Conservation (phyloP, 306 rosid species). For the Cucumis cinereus region DNA sequence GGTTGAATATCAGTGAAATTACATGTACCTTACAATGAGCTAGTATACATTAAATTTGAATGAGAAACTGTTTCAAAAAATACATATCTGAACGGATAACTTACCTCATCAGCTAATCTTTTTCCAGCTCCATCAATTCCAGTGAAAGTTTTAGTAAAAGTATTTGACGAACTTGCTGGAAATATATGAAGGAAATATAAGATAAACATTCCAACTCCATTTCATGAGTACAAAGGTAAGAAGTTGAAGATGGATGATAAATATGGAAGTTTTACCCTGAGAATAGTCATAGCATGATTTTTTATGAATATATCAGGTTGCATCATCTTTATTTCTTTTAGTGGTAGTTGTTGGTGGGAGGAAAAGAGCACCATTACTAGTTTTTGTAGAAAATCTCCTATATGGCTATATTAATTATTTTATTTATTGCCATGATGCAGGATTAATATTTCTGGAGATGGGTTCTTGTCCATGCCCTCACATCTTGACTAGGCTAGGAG, state of each 20-base stretch:
- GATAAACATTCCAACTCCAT: background rate
- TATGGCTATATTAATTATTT: too few relatives aligned
- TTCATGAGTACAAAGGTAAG: background rate
- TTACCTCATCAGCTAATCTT: conserved; percentile 87
- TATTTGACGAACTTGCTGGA: conserved; percentile 86
- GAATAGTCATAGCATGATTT: background rate
- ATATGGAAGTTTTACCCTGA: background rate
- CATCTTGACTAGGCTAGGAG: too few relatives aligned
- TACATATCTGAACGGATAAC: conserved; percentile 21
- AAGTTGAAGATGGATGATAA: background rate
- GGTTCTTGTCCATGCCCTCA: too few relatives aligned
- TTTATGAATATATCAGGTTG: background rate
- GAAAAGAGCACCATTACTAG: too few relatives aligned
- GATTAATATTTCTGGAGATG: too few relatives aligned
- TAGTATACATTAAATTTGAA: background rate
- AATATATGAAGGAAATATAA: conserved; percentile 19
- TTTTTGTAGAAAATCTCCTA: too few relatives aligned
- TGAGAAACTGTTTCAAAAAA: background rate
- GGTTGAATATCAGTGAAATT: conserved; percentile 12
- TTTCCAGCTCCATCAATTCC: conserved; percentile 97
- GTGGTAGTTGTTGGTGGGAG: too few relatives aligned
- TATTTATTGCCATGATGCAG: too few relatives aligned
- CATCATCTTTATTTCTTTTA: too few relatives aligned
- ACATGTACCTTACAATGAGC: conserved; percentile 12
- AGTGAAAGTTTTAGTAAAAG: conserved; percentile 66